Evolutionary conservation across 805 yeast species (phyloP).

Genomic region (Pichia heedii): DNA sequence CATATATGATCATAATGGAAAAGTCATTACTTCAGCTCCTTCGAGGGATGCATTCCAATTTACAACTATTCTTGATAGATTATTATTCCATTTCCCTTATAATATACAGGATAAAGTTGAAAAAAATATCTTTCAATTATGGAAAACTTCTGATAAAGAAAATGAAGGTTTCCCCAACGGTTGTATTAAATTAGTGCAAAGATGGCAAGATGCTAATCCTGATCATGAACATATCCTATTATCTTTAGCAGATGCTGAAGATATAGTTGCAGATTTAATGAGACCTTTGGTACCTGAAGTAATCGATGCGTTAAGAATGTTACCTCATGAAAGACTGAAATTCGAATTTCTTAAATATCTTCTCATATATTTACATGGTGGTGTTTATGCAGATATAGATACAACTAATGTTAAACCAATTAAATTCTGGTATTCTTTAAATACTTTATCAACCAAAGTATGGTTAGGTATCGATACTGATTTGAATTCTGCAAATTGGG

Average conservation of each 20-base stretch:
- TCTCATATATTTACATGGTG: conserved; percentile 44
- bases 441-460: conserved; percentile 10
- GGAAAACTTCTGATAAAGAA: conserved; percentile 16
- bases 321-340: conserved; percentile 42
- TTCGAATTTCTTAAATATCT: conserved; percentile 51
- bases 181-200: conserved; percentile 21
- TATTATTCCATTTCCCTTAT: conserved; percentile 24
- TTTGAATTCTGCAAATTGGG: conserved; percentile 24
- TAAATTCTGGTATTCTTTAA: conserved; percentile 21
- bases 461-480: conserved; percentile 21
- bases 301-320: conserved; percentile 37
- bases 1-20: conserved; percentile 4
- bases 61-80: conserved; percentile 23
- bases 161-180: conserved; percentile 18
- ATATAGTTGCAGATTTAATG: conserved; percentile 21
- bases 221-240: conserved; percentile 21
- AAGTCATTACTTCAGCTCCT: conserved; percentile 12
- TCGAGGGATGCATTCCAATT: conserved; percentile 22
- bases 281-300: conserved; percentile 39
- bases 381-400: conserved; percentile 54
- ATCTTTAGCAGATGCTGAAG: conserved; percentile 24
- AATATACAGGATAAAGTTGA: conserved; percentile 20
- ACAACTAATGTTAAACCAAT: conserved; percentile 45
- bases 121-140: conserved; percentile 24
- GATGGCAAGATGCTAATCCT: conserved; percentile 27